Base-by-base conservation (phyloP, 1,284 basidiomycete genomes). In the Fomitopsis palustris region DNA sequence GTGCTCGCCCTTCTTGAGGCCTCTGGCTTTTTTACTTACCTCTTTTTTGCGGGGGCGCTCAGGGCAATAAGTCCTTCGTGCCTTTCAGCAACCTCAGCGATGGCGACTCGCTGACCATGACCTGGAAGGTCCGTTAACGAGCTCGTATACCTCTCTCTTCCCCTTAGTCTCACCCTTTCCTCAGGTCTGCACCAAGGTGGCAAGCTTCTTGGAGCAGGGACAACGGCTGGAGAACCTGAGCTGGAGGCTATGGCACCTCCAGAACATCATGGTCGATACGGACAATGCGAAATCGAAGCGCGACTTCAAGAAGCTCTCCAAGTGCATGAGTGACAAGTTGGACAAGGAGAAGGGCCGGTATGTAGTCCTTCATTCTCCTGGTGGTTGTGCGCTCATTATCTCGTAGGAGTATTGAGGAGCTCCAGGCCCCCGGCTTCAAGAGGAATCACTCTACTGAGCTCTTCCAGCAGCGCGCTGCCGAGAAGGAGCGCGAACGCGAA, bases 61-160 rank as follows among this genome's bases (percentile, higher is more conserved):
- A 92, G 89, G 90, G 90, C 76, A 92, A 92, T 83, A 92, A 92
- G 80, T 92, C 90, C 72, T 93, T 93, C 74, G 89, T 92, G 73
- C 89, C 90, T 62, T 92, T 93, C 77, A 89, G 87, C 73, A 91
- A 92, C 76, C 83, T 93, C 74, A 78, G 82, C 77, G 90, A 93
- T 77, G 79, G 83, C 60, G 91, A 92, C 72, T 82, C 89, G 61
- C 78, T 93, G 71, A 90, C 90, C 57, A 90, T 86, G 79, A 93
- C 91, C 66, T 93, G 90, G 91, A 92, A 92, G 82, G 90, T 88
- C 58, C 37, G 45, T 53, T 42, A 53, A 33, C 45, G 37, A 19
- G 25, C 12, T 12, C 56, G 21, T 23, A 29, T 43, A 19, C 31
- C 52, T n/a, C 53, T 35, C 47, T 17, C 54, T 55, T 33, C 25